Evolutionary conservation across 768 basidiomycete species (phyloP), one percentile per base, ranked within the genome.

Genomic region (Cyclocybe cylindracea): DNA sequence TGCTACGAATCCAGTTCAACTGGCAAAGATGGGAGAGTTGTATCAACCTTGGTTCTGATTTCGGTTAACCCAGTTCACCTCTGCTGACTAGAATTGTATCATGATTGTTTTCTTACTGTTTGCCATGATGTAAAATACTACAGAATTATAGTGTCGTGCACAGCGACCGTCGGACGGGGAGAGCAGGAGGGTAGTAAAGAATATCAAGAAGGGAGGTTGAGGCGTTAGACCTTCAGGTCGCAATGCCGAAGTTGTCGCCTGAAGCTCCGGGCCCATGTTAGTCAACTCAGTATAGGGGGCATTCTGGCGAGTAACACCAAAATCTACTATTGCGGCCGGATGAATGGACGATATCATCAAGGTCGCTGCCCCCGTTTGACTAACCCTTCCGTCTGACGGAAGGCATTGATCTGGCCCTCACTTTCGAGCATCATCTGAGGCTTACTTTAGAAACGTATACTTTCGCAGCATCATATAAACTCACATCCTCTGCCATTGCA

Each of bases 401-500:
- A 89, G 4, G 80, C 55, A 54, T 55, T 63, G n/a, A 70, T 66
- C 48, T 66, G 64, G 14, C 58, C 60, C 50, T 70, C 68, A 51
- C 68, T 70, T 53, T 68, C 68, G 32, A 66, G 53, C 66, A 70
- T 66, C 68, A 70, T 68, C 68, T 70, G 41, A n/a, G 11, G 38
- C 39, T 11, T 7, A 48, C 16, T 48, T 18, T 7, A 34, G 18
- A 3, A 24, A 38, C 37, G 7, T 11, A 29, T 18, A 33, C 39
- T 38, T 14, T 14, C 53, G 33, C 31, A 50, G 16, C 13, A 32
- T 11, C 10, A 18, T 24, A 39, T 16, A 45, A n/a, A 65, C 87
- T 69, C 64, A 94, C 94, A 76, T 94, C 91, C 65, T 92, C 85
- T 5, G 95, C 91, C 91, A 95, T 96, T 46, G 76, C 78, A 56